Evolutionary conservation across 2,329 filamentous ascomycete species (phyloP), one percentile per base, ranked within the genome.

Genomic region (Aureobasidium vineae): DNA sequence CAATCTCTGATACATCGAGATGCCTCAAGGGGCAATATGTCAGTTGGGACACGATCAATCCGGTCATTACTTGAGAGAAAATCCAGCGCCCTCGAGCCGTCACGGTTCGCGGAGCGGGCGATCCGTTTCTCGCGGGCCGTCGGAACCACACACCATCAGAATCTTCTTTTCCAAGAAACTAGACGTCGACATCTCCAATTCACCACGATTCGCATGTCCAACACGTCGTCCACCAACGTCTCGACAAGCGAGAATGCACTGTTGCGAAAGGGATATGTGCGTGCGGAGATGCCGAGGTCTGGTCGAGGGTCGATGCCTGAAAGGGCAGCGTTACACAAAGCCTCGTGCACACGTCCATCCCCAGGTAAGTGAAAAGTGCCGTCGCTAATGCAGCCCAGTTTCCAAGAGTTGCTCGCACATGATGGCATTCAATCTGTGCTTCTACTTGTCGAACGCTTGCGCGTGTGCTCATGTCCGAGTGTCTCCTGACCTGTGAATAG

Each of bases 371-470:
- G 47, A 53, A 63, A 63, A 52, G 36, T 63, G 60, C 60, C 47
- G 47, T 63, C 47, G 26, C 60, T 63, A 63, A 53, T 63, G 60
- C 60, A 53, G 60, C 10, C 60, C 47, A 43, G 60, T 52, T 63
- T 41, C 26, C 21, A 50, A 31, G 16, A 41, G 8, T 13, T 8
- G 21, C 16, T 23, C 23, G 5, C 43, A 28, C 28, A 63, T 63
- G 59, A 63, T 63, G 59, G 41, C 43, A 63, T 28, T n/a, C 10
- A 11, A 11, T 49, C 57, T 49, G 43, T 38, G 43, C 21, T 26
- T 41, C 21, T 21, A 19, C 6, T 21, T 38, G 26, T 23, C 13
- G 8, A 38, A 31, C 41, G 43, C 43, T 63, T 33, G 59, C 31
- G 59, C 31, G 45, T 63, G 59, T 26, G 23, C 43, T 3, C 38